Evolutionary conservation across 768 basidiomycete species (phyloP).

Genomic region (Chalciporus sphaerocephalus): DNA sequence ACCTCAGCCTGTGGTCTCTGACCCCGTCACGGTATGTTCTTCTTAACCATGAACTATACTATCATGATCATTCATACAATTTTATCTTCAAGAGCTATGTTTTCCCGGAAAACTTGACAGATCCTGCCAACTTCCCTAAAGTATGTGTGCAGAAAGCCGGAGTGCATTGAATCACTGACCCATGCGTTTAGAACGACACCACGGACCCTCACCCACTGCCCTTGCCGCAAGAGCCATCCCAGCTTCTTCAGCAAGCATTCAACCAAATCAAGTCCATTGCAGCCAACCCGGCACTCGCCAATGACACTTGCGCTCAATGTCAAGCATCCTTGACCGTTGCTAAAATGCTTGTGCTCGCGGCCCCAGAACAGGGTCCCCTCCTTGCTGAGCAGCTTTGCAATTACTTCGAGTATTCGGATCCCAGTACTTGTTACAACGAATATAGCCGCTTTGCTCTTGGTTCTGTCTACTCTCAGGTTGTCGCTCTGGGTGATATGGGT

Average conservation of each 20-base stretch:
- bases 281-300: conserved; percentile 35
- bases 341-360: conserved; percentile 42
- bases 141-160: conserved; percentile 13
- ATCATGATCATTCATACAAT: not conserved
- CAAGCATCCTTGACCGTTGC: conserved; percentile 36
- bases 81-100: conserved; percentile 40
- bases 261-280: conserved; percentile 37
- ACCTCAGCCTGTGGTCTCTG: conserved; percentile 66
- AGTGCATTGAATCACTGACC: not conserved
- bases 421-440: conserved; percentile 32
- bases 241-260: conserved; percentile 38
- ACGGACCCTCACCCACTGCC: conserved; percentile 45
- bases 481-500: conserved; percentile 42
- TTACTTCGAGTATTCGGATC: conserved; percentile 39
- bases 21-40: conserved; percentile 53
- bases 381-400: conserved; percentile 43
- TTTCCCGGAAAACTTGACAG: conserved; percentile 57
- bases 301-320: conserved; percentile 38
- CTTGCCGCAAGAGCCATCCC: conserved; percentile 27
- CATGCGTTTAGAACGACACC: conserved; percentile 35
- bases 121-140: conserved; percentile 55
- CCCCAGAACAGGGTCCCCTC: conserved; percentile 39
- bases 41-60: conserved; percentile 1
- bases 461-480: conserved; percentile 43
- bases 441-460: conserved; percentile 37